Percentiles rank a stretch among this genome's conserved stretches.
phyloP scores from a whole-genome alignment of 495 filamentous ascomycete species.

The Talaromyces borbonicus region DNA sequence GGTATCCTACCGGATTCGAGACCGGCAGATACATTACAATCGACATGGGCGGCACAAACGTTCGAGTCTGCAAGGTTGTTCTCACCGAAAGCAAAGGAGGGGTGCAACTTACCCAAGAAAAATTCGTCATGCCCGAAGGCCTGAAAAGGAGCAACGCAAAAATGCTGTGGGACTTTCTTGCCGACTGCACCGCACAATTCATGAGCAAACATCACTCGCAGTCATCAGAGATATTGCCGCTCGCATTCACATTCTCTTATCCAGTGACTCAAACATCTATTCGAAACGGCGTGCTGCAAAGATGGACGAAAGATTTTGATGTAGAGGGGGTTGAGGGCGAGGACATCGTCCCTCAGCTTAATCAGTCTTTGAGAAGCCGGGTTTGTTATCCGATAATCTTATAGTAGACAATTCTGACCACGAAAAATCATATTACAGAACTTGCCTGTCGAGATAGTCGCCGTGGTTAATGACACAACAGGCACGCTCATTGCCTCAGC shows the following conservation, averaged over 20 bases:
- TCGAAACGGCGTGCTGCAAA: conserved; percentile 78
- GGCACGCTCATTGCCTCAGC: conserved; percentile 88
- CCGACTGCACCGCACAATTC: conserved; percentile 78
- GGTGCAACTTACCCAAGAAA: conserved; percentile 87
- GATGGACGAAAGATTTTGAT: conserved; percentile 96
- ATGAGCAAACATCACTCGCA: conserved; percentile 66
- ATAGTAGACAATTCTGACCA: conserved; percentile 1
- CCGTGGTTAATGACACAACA: conserved; percentile 90
- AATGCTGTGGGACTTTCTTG: conserved; percentile 85
- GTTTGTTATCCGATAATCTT: conserved; percentile 29
- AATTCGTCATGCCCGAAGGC: conserved; percentile 82
- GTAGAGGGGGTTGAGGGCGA: conserved; percentile 82
- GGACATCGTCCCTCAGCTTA: conserved; percentile 83
- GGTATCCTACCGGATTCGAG: conserved; percentile 72
- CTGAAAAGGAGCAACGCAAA: conserved; percentile 73
- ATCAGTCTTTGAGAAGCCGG: conserved; percentile 63
- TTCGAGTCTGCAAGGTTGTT: conserved; percentile 84
- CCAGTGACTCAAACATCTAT: conserved; percentile 84
- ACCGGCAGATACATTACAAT: conserved; percentile 78
- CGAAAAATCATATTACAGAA: conserved; percentile 49
- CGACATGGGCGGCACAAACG: conserved; percentile 93
- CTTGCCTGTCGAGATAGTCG: conserved; percentile 74
- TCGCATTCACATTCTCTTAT: conserved; percentile 94
- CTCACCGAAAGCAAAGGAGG: conserved; percentile 72
- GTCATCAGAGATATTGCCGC: conserved; percentile 43